Percentiles rank a stretch among this genome's conserved stretches.
These are phyloP conservation scores for Cryomyces antarcticus DNA, from an alignment of 495 filamentous ascomycete genomes.

Conservation along the genomic window DNA sequence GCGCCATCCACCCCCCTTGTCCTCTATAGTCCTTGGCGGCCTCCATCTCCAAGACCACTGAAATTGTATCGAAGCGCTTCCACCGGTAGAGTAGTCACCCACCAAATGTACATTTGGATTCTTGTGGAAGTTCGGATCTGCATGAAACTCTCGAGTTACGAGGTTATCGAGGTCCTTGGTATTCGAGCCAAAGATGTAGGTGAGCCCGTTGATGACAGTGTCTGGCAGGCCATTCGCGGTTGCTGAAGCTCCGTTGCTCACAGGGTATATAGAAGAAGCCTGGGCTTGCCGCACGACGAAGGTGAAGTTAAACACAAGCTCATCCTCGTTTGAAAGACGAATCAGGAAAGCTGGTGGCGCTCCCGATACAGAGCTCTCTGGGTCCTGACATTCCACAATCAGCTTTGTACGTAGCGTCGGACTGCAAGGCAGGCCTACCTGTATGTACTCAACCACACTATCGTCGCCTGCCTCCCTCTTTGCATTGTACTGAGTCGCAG, in stretches of 20 bases:
- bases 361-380: slow-evolving; percentile 38
- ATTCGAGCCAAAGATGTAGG: slow-evolving; percentile 75
- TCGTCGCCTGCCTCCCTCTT: slow-evolving; percentile 57
- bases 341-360: slow-evolving; percentile 56
- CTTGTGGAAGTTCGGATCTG: slow-evolving; percentile 92
- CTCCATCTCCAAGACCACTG: slow-evolving; percentile 96
- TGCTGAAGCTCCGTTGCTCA: slow-evolving; percentile 27
- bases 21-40: slow-evolving; percentile 64
- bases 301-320: slow-evolving; percentile 78
- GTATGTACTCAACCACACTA: slow-evolving; percentile 67
- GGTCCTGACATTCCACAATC: slow-evolving; percentile 35
- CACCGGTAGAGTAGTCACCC: slow-evolving; percentile 67
- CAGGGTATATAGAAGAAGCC: slow-evolving; percentile 7
- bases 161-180: slow-evolving; percentile 77
- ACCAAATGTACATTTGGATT: slow-evolving; percentile 88
- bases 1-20: slow-evolving; percentile 80
- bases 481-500: slow-evolving; percentile 59
- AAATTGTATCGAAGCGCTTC: slow-evolving; percentile 66
- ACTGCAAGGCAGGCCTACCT: slow-evolving; percentile 29
- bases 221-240: slow-evolving; percentile 33
- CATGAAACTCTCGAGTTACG: slow-evolving; percentile 85
- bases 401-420: too few species aligned
- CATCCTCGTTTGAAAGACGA: slow-evolving; percentile 75
- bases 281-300: slow-evolving; percentile 62
- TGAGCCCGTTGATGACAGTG: slow-evolving; percentile 70